Base-by-base conservation (phyloP, 805 yeast species). In the Kodamaea kakaduensis region DNA sequence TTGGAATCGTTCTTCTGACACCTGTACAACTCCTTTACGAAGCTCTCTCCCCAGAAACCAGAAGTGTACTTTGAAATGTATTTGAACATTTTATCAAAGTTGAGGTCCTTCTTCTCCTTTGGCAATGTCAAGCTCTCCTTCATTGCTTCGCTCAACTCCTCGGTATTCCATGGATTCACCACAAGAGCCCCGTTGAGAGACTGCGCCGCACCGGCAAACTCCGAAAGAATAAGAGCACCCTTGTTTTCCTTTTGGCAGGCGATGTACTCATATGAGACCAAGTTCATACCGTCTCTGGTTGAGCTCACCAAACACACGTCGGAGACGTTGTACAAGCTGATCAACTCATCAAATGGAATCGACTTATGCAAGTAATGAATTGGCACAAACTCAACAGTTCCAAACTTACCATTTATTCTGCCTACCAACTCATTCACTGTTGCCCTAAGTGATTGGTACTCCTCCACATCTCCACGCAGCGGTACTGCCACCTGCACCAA, bases 151-250 rank as follows among this genome's bases (percentile, higher is more conserved):
- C 94, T 79, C 54, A 90, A 61, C 48, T 93, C 98, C 47, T 93
- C 98, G 15, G 89, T 90, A 56, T 90, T 93, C 99, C 99, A 93
- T 3, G 99, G 99, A 54, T 93, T 93, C 14, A 93, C 95, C 40
- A 93, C 78, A 9, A 90, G 58, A 1, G 96, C 88, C 16, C 99
- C 99, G 54, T 93, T 90, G 44, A 93, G 68, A 1, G 95, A 84
- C 63, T 93, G 99, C 1, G 98, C 97, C n/a, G 98, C 98, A 32
- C 99, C 99, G 0, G 98, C 93, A 64, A 93, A 93, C 63, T 93
- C 99, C 26, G 95, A 82, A 43, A 93, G 59, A 32, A 93, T 84
- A 47, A 93, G 69, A 3, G 88, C 78, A 6, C 99, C 99, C 44
- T 87, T 80, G 42, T 78, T 78, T 31, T 81, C 80, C 43, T 79